Percentiles rank a stretch among this genome's conserved stretches.
Conservation (phyloP, 2,329 filamentous ascomycete genomes). For the Cladosporium velox region DNA sequence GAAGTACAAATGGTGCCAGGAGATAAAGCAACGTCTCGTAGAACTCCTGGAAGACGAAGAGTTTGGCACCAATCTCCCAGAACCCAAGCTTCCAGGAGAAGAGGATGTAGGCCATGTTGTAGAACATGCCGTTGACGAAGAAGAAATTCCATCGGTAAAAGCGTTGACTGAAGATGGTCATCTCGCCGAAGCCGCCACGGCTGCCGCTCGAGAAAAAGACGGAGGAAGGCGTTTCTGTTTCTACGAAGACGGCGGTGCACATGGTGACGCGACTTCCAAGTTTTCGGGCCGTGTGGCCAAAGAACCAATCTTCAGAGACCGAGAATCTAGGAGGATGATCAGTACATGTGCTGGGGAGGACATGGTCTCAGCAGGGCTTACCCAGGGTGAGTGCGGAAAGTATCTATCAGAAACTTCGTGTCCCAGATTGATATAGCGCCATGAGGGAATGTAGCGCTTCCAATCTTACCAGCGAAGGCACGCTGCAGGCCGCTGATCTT, state of each 20-base stretch:
- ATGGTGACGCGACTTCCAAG: conserved; percentile 40
- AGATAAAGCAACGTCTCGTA: conserved; percentile 40
- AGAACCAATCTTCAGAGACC: conserved; percentile 56
- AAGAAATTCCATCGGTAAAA: conserved; percentile 58
- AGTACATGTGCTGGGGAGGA: no score
- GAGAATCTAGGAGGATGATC: conserved; percentile 36
- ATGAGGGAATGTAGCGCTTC: neutral
- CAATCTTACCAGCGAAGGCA: neutral
- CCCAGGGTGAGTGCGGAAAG: conserved; percentile 44
- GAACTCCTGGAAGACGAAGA: conserved; percentile 53
- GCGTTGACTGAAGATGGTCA: conserved; percentile 55
- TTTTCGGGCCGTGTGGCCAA: conserved; percentile 50
- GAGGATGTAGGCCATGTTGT: conserved; percentile 51
- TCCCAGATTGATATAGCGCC: neutral
- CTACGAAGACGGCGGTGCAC: conserved; percentile 54
- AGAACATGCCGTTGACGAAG: conserved; percentile 52
- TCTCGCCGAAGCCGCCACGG: conserved; percentile 55
- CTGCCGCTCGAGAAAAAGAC: conserved; percentile 44
- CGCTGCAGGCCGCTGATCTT: conserved; percentile 51
- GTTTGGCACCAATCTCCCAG: conserved; percentile 53
- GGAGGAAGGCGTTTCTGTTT: conserved; percentile 51
- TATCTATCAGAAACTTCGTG: conserved; percentile 38
- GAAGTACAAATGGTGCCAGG: conserved; percentile 48
- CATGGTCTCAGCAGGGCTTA: no score
- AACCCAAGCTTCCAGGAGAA: conserved; percentile 51